phyloP scores from a whole-genome alignment of 2,329 filamentous ascomycete genomes.

The Fusarium goolgardi region DNA sequence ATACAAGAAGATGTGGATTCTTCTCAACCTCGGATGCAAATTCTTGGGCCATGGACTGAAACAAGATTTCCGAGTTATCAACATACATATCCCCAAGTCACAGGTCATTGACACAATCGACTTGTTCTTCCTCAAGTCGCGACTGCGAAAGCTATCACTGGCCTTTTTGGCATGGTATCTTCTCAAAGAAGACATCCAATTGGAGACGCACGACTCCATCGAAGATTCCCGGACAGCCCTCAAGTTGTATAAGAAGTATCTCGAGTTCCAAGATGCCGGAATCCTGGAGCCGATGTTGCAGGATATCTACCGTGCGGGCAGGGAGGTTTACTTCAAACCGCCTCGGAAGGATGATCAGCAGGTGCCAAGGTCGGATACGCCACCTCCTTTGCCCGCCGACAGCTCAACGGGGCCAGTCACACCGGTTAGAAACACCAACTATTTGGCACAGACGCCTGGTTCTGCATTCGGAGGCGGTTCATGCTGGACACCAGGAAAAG shows the following conservation, averaged over 20 bases:
- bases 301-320: constrained; percentile 77
- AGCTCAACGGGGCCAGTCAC: constrained; percentile 58
- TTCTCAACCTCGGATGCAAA: constrained; percentile 91
- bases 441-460: constrained; percentile 50
- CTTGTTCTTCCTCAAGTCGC: constrained; percentile 84
- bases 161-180: constrained; percentile 93
- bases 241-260: constrained; percentile 87
- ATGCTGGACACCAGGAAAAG: constrained; percentile 61
- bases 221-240: constrained; percentile 94
- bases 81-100: constrained; percentile 90
- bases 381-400: constrained; percentile 61
- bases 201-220: constrained; percentile 92
- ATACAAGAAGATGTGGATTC: constrained; percentile 98
- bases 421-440: constrained; percentile 56
- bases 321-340: constrained; percentile 63
- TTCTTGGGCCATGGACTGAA: constrained; percentile 95
- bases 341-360: constrained; percentile 60
- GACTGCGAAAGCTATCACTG: constrained; percentile 87
- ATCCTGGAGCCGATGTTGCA: constrained; percentile 85
- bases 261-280: constrained; percentile 88
- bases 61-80: constrained; percentile 97
- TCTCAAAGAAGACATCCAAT: constrained; percentile 92
- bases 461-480: constrained; percentile 54
- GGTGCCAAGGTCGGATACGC: constrained; percentile 64
- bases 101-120: constrained; percentile 97